Evolutionary conservation across 306 rosid species (phyloP), one percentile per base, ranked within the genome.

Genomic region (Rosa persica): DNA sequence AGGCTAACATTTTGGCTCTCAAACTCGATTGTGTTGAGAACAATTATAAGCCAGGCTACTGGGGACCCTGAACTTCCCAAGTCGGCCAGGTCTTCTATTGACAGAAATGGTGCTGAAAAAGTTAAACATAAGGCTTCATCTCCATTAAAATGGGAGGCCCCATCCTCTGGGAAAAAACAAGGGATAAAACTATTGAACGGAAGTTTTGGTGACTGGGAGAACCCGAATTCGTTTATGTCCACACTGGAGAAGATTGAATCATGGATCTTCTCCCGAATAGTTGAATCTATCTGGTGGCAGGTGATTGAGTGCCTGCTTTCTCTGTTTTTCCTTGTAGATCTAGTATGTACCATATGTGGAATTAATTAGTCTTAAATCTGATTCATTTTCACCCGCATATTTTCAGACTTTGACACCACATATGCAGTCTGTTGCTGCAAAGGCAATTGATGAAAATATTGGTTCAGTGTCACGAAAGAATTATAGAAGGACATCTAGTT

Each of bases 201-300:
- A 69, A 85, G 86, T 75, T 80, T 84, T 7, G 71, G 87, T 70
- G 82, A 86, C 79, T 93, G 97, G 92, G 93, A 84, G 78, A 88
- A 93, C 61, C 87, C 88, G 20, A 85, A 73, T 38, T 82, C 87
- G 49, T 91, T 93, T 78, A 84, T 58, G 25, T 80, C 87, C 70
- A 94, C 94, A 65, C 83, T 95, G 74, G 97, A 89, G 85, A 95
- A 93, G 85, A 76, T 93, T 74, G 99, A 95, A 85, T 86, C 90
- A 40, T 95, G 99, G 99, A 90, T 93, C 84, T 95, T 95, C 87
- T 91, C 97, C 48, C 93, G 98, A 57, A 87, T 95, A 60, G 90
- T 95, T 77, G 99, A 95, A 82, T 95, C 97, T 80, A 85, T 93
- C 77, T 95, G 99, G 99, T 95, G 99, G 99, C 99, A 95, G 99